These are phyloP conservation scores for Aspergillus puulaauensis DNA, from an alignment of 2,329 filamentous ascomycete species.

Conservation along the genomic window DNA sequence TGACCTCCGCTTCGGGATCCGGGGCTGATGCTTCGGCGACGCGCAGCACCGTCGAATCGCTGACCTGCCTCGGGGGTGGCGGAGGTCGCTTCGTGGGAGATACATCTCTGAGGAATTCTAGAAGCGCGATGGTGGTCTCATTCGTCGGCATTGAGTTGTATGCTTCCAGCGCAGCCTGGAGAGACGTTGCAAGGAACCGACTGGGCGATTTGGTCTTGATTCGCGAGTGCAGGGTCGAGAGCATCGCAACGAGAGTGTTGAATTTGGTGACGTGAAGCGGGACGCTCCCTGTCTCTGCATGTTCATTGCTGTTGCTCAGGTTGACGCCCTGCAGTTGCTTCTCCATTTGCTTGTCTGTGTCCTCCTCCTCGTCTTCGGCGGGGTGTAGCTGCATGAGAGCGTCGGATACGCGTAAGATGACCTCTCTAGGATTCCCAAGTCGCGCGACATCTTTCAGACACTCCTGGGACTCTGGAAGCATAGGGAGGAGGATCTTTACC, in stretches of 20 bases:
- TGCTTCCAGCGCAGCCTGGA: constrained; percentile 61
- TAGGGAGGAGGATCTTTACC: constrained; percentile 60
- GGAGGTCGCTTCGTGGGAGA: constrained; percentile 59
- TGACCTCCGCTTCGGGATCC: constrained; percentile 57
- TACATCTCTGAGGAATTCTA: constrained; percentile 59
- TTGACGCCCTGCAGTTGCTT: constrained; percentile 5
- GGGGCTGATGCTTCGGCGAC: constrained; percentile 43
- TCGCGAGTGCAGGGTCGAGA: constrained; percentile 58
- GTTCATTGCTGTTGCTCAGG: constrained; percentile 18
- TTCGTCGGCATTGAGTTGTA: constrained; percentile 58
- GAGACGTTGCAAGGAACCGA: constrained; percentile 62
- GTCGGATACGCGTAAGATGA: constrained; percentile 64
- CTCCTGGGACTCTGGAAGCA: constrained; percentile 57
- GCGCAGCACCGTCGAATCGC: constrained; percentile 43
- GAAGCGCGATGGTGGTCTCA: constrained; percentile 57
- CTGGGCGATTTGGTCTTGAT: constrained; percentile 66
- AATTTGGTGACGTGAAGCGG: constrained; percentile 37
- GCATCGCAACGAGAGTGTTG: constrained; percentile 49
- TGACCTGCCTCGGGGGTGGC: constrained; percentile 58
- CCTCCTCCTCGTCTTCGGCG: constrained; percentile 33
- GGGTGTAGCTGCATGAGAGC: constrained; percentile 58
- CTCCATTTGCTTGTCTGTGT: constrained; percentile 21
- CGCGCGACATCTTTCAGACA: constrained; percentile 63
- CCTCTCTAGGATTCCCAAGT: constrained; percentile 64
- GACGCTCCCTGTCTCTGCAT: constrained; percentile 11